A percentile compares a stretch with the other conserved stretches of the same genome.
phyloP scores from a whole-genome alignment of 179 eudicot species.

The Beta macrorhiza region DNA sequence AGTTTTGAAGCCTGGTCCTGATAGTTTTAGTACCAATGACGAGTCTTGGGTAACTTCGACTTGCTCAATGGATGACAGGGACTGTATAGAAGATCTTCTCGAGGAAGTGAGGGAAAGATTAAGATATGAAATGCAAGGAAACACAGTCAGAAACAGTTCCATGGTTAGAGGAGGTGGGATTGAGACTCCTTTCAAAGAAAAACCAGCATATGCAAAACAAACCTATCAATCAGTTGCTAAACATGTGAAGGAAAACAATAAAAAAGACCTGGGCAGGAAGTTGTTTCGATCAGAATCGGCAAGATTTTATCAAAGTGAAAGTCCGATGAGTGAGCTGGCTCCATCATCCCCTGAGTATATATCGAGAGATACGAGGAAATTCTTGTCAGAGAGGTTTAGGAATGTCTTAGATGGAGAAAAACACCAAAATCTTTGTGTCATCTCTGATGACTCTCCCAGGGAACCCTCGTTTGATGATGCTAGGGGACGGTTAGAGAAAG shows the following conservation, averaged over 20 bases:
- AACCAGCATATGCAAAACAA: conserved; percentile 56
- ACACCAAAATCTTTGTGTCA: conserved; percentile 23
- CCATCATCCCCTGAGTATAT: conserved; percentile 63
- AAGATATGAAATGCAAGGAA: conserved; percentile 65
- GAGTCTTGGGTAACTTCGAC: conserved; percentile 76
- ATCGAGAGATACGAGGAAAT: conserved; percentile 50
- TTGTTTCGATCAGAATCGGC: conserved; percentile 74
- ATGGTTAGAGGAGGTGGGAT: conserved; percentile 80
- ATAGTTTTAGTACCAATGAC: conserved; percentile 46
- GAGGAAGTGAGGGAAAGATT: conserved; percentile 93
- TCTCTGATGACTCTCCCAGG: conserved; percentile 35
- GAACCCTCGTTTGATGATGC: conserved; percentile 38
- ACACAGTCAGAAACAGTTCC: conserved; percentile 36
- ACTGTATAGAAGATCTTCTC: conserved; percentile 84
- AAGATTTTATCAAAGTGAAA: conserved; percentile 64
- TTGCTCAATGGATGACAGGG: conserved; percentile 67
- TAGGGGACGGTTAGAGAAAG: conserved; percentile 40
- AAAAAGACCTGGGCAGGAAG: conserved; percentile 50
- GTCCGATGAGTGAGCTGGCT: conserved; percentile 44
- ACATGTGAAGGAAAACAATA: conserved; percentile 51
- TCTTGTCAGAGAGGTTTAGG: conserved; percentile 61
- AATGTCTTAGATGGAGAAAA: conserved; percentile 55
- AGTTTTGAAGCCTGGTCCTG: conserved; percentile 86
- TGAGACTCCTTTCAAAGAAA: conserved; percentile 77
- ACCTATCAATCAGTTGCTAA: conserved; percentile 53